phyloP scores from a whole-genome alignment of 139 green algal species.

The Coelastrella sp. region DNA sequence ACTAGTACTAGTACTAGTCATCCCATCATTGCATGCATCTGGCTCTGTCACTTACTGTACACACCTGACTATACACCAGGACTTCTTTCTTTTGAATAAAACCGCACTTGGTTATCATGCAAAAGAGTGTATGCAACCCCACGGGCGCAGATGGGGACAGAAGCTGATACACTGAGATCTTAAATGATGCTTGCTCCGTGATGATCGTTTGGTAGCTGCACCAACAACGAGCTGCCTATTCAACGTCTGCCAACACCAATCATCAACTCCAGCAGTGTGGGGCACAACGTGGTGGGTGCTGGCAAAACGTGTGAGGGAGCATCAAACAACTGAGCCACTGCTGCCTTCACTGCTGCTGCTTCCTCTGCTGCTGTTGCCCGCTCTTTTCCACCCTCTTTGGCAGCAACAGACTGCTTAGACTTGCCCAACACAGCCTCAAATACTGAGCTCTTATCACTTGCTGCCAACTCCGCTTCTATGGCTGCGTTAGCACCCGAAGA shows the following conservation, averaged over 20 bases:
- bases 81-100: too few relatives aligned
- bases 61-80: too few relatives aligned
- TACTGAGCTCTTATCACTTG: constrained; percentile 22
- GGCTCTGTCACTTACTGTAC: too few relatives aligned
- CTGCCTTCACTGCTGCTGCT: not conserved
- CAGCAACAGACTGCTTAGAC: not conserved
- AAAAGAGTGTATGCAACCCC: too few relatives aligned
- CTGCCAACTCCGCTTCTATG: constrained; percentile 7
- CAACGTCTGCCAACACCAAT: constrained; percentile 22
- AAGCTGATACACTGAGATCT: too few relatives aligned
- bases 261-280: constrained; percentile 68
- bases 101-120: too few relatives aligned
- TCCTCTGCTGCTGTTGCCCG: constrained; percentile 30
- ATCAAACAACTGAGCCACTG: constrained; percentile 70
- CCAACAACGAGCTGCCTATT: not conserved
- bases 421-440: constrained; percentile 61
- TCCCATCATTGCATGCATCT: too few relatives aligned
- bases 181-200: too few relatives aligned
- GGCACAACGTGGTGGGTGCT: constrained; percentile 57
- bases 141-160: too few relatives aligned
- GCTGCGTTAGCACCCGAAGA: not conserved
- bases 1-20: too few relatives aligned
- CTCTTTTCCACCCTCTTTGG: not conserved
- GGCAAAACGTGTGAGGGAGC: constrained; percentile 79
- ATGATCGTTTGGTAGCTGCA: not conserved